Conservation (phyloP, 2,329 filamentous ascomycete genomes). For the Westerdykella sp. region DNA sequence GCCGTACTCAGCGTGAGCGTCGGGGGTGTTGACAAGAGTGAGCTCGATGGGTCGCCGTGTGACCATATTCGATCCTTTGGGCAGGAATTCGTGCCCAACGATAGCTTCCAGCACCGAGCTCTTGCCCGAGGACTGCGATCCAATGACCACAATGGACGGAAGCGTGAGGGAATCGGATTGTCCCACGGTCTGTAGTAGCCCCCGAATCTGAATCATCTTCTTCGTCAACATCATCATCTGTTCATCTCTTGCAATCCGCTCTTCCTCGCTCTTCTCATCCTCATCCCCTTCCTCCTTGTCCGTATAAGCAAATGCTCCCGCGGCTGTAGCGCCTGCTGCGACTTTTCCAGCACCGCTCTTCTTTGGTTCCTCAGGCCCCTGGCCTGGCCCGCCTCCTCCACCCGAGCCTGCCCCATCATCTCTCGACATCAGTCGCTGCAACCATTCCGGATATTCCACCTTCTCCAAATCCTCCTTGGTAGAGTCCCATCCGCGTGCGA, state of each 20-base stretch:
- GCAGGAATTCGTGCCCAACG: conserved; percentile 94
- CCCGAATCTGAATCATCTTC: conserved; percentile 99
- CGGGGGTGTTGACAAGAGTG: conserved; percentile 90
- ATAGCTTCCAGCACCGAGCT: conserved; percentile 96
- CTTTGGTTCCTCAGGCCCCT: conserved; percentile 46
- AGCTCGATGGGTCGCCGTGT: conserved; percentile 92
- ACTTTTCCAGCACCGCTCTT: conserved; percentile 51
- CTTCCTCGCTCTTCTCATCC: conserved; percentile 58
- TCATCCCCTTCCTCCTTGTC: conserved; percentile 59
- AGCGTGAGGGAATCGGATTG: conserved; percentile 83
- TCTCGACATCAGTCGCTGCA: conserved; percentile 60
- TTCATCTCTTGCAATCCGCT: conserved; percentile 74
- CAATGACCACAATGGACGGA: conserved; percentile 98
- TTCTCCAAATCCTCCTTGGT: conserved; percentile 74
- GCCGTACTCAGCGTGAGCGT: conserved; percentile 80
- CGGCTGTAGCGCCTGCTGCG: conserved; percentile 64
- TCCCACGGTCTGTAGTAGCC: conserved; percentile 82
- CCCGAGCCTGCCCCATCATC: conserved; percentile 37
- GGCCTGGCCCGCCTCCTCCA: conserved; percentile 34
- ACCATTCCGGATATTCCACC: conserved; percentile 65
- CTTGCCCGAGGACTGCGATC: conserved; percentile 96
- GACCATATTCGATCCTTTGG: conserved; percentile 98
- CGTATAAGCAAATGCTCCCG: conserved; percentile 72
- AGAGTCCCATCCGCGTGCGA: conserved; percentile 71
- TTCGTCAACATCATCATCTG: conserved; percentile 99